Evolutionary conservation across 805 yeast genomes (phyloP).

Genomic region (Henningerozyma blattae): DNA sequence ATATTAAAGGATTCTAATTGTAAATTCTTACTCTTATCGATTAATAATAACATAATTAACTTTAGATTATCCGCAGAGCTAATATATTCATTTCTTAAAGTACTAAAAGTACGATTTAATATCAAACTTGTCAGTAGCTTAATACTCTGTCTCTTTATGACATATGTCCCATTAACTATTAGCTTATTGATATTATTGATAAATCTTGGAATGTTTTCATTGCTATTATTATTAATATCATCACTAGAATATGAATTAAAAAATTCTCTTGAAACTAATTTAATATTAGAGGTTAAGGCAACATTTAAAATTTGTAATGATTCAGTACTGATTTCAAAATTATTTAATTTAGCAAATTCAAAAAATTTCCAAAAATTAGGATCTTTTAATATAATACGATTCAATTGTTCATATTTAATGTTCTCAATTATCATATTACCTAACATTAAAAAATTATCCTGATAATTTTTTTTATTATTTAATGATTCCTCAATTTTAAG

Average conservation of each 20-base stretch:
- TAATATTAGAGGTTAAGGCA: slow-evolving; percentile 56
- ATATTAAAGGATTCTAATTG: slow-evolving; percentile 88
- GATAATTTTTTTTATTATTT: slow-evolving; percentile 9
- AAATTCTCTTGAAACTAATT: slow-evolving; percentile 53
- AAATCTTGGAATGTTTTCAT: slow-evolving; percentile 42
- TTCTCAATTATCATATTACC: slow-evolving; percentile 81
- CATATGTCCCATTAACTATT: slow-evolving; percentile 72
- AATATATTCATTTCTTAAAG: slow-evolving; percentile 64
- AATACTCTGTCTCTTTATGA: slow-evolving; percentile 83
- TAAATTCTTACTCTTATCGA: slow-evolving; percentile 81
- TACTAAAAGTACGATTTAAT: slow-evolving; percentile 56
- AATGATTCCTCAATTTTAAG: slow-evolving; percentile 48
- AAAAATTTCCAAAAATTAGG: slow-evolving; percentile 73
- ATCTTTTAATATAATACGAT: slow-evolving; percentile 45
- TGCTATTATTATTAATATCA: background rate
- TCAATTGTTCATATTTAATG: slow-evolving; percentile 61
- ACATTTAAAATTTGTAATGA: slow-evolving; percentile 70
- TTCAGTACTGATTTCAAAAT: slow-evolving; percentile 86
- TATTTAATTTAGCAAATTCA: slow-evolving; percentile 58
- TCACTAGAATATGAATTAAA: slow-evolving; percentile 28
- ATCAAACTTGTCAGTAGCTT: slow-evolving; percentile 65
- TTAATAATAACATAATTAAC: slow-evolving; percentile 70
- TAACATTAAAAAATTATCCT: slow-evolving; percentile 57
- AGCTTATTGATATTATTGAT: slow-evolving; percentile 52
- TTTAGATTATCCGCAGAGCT: slow-evolving; percentile 75